Percentiles rank a stretch among this genome's conserved stretches.
These are phyloP conservation scores for Diaporthe eres DNA, from an alignment of 2,329 filamentous ascomycete genomes.

Conservation along the genomic window DNA sequence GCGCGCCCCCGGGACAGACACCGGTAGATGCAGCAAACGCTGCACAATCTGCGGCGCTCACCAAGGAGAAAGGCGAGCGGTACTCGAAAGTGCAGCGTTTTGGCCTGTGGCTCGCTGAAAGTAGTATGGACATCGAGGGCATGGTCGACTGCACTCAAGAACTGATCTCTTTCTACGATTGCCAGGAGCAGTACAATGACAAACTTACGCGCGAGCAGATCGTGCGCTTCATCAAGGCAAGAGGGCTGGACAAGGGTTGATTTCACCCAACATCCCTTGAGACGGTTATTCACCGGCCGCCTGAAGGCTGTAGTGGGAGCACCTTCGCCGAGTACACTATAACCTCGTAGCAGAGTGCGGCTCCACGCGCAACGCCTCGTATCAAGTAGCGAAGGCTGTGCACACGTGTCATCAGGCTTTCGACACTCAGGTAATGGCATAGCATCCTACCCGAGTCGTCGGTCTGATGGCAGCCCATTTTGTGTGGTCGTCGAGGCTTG, in stretches of 20 bases:
- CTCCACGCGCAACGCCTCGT: neutral
- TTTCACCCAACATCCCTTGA: neutral
- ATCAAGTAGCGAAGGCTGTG: neutral
- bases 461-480: neutral
- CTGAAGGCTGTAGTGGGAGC: neutral
- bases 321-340: neutral
- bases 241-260: slow-evolving; percentile 64
- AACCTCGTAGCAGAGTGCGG: neutral
- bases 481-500: neutral
- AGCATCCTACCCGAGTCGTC: neutral
- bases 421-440: neutral
- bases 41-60: slow-evolving; percentile 41
- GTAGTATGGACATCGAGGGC: slow-evolving; percentile 84
- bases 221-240: slow-evolving; percentile 71
- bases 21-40: slow-evolving; percentile 33
- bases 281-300: neutral
- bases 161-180: slow-evolving; percentile 89
- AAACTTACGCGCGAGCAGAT: slow-evolving; percentile 72
- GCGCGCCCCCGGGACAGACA: slow-evolving; percentile 41
- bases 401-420: neutral
- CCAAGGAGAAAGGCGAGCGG: slow-evolving; percentile 65
- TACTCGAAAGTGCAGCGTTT: slow-evolving; percentile 76
- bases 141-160: slow-evolving; percentile 94
- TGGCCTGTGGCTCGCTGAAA: slow-evolving; percentile 87
- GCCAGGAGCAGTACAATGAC: slow-evolving; percentile 72